These are phyloP conservation scores for Vitis hybrid DNA, from an alignment of 177 flowering plant species.

Conservation along the genomic window DNA sequence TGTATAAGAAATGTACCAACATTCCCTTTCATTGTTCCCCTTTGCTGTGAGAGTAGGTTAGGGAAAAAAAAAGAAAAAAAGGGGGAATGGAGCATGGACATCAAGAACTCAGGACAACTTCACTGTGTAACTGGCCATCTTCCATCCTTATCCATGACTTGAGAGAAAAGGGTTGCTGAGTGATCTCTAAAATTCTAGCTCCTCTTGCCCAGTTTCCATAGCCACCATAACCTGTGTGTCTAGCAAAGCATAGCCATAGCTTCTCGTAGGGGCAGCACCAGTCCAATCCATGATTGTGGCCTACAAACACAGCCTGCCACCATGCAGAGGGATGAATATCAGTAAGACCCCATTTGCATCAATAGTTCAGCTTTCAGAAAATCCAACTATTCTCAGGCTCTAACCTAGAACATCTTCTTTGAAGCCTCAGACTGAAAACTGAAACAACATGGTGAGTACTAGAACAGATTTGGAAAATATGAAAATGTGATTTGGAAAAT, in stretches of 20 bases:
- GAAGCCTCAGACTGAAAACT: too few relatives aligned
- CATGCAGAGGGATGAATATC: not conserved
- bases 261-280: conserved; percentile 89
- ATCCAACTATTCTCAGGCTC: too few relatives aligned
- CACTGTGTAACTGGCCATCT: conserved; percentile 64
- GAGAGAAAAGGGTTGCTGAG: conserved; percentile 56
- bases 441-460: too few relatives aligned
- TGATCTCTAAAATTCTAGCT: conserved; percentile 72
- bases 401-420: too few relatives aligned
- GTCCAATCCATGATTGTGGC: conserved; percentile 92
- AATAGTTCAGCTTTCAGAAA: too few relatives aligned
- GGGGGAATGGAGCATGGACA: not conserved
- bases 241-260: conserved; percentile 87
- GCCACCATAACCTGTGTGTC: conserved; percentile 96
- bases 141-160: conserved; percentile 96
- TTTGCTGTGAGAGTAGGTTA: too few relatives aligned
- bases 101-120: conserved; percentile 47
- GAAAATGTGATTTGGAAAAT: too few relatives aligned
- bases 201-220: conserved; percentile 89
- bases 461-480: too few relatives aligned
- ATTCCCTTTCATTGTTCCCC: too few relatives aligned
- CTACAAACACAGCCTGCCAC: conserved; percentile 81
- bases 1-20: too few relatives aligned
- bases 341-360: too few relatives aligned
- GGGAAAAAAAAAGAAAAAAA: too few relatives aligned